These are phyloP conservation scores for Tuctoria greenei DNA, from an alignment of 176 grass and related monocot species.

Conservation along the genomic window DNA sequence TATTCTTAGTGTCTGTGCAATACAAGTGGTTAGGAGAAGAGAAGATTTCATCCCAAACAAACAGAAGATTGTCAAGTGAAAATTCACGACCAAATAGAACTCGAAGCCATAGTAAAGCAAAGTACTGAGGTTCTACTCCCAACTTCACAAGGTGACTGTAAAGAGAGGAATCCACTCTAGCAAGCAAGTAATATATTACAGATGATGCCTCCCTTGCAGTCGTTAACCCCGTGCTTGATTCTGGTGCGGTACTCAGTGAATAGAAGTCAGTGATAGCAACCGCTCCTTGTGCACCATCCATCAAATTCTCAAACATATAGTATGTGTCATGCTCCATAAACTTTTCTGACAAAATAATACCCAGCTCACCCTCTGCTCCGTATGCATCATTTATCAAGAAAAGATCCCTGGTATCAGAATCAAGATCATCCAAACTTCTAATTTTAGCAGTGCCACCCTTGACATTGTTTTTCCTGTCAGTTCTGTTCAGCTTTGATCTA, in stretches of 20 bases:
- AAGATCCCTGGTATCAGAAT: conserved; percentile 71
- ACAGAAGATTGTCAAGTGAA: conserved; percentile 78
- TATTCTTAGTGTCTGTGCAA: conserved; percentile 37
- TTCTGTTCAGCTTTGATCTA: conserved; percentile 51
- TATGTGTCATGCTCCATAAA: conserved; percentile 97
- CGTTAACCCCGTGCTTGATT: conserved; percentile 73
- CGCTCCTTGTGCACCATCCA: conserved; percentile 70
- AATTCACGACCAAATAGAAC: conserved; percentile 96
- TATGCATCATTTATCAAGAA: conserved; percentile 92
- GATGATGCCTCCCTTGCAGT: conserved; percentile 81
- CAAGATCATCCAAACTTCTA: conserved; percentile 61
- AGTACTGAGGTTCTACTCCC: conserved; percentile 97
- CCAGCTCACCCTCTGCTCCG: conserved; percentile 92
- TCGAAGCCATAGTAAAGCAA: conserved; percentile 80
- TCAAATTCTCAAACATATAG: conserved; percentile 94
- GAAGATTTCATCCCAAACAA: conserved; percentile 97
- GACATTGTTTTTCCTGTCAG: conserved; percentile 39
- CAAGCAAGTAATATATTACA: conserved; percentile 80
- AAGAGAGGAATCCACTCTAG: conserved; percentile 72
- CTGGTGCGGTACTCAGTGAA: conserved; percentile 57
- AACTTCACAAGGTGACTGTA: conserved; percentile 81
- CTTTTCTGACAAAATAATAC: conserved; percentile 92
- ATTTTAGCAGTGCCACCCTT: conserved; percentile 44
- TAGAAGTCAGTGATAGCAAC: conserved; percentile 86
- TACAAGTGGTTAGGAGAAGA: conserved; percentile 60